Evolutionary conservation across 208 protist species (phyloP).

Genomic region (Naegleria gruberi): DNA sequence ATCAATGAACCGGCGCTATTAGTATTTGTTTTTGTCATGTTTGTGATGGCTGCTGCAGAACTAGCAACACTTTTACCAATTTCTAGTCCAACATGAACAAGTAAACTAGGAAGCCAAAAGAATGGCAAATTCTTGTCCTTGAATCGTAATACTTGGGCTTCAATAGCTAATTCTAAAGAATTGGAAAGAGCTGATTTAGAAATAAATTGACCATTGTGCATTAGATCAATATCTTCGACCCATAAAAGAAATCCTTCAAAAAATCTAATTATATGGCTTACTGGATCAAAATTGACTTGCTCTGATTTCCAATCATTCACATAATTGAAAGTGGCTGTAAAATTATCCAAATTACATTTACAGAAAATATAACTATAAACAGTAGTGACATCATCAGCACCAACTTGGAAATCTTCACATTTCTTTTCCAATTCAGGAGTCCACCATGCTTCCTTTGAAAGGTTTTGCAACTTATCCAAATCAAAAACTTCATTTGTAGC

Average conservation of each 20-base stretch:
- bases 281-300: not conserved
- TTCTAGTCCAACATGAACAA: not conserved
- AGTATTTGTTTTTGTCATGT: not conserved
- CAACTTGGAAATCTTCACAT: not conserved
- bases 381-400: conserved; percentile 3
- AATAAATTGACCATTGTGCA: not conserved
- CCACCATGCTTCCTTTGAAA: not conserved
- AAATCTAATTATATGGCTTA: not conserved
- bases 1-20: not conserved
- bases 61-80: not conserved
- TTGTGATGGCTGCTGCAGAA: not conserved
- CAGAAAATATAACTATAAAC: conserved; percentile 13
- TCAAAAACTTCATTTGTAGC: not conserved
- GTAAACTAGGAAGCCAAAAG: not conserved
- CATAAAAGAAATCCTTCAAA: conserved; percentile 1
- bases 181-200: not conserved
- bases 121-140: not conserved
- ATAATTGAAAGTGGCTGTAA: not conserved
- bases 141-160: not conserved
- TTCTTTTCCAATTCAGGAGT: not conserved
- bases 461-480: not conserved
- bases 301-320: conserved; percentile 1
- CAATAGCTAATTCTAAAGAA: not conserved
- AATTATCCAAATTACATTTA: not conserved
- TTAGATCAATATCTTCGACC: not conserved